These are phyloP conservation scores for Scheffersomyces parashehatae DNA, from an alignment of 1,139 yeast species.

Conservation along the genomic window DNA sequence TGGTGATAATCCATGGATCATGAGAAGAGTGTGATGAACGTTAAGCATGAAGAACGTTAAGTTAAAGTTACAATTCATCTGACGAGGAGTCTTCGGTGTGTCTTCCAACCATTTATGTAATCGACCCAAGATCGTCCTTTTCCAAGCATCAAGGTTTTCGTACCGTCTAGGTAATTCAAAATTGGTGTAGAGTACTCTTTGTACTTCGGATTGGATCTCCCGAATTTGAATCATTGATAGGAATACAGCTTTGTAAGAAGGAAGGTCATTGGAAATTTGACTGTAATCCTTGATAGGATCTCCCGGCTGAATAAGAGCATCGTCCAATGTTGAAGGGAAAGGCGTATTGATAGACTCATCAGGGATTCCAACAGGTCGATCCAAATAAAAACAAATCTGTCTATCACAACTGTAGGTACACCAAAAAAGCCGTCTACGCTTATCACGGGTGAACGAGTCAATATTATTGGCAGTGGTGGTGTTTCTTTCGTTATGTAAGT, in stretches of 20 bases:
- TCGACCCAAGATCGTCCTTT: conserved; percentile 46
- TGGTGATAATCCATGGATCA: conserved; percentile 78
- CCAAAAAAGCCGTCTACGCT: conserved; percentile 83
- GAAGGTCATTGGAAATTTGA: background rate
- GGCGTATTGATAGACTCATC: conserved; percentile 65
- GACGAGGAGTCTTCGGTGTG: conserved; percentile 56
- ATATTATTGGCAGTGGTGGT: conserved; percentile 20
- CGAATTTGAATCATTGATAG: conserved; percentile 67
- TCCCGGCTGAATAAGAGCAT: conserved; percentile 52
- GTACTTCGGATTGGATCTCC: conserved; percentile 75
- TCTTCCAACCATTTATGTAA: conserved; percentile 62
- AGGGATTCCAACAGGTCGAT: conserved; percentile 74
- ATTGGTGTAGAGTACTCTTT: conserved; percentile 67
- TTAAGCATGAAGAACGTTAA: conserved; percentile 69
- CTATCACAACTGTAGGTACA: conserved; percentile 84
- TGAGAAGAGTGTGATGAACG: conserved; percentile 71
- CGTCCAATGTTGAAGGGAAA: conserved; percentile 76
- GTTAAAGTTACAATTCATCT: conserved; percentile 77
- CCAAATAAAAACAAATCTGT: conserved; percentile 70
- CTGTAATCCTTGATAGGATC: conserved; percentile 9
- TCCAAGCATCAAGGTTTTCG: conserved; percentile 60
- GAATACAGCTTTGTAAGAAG: conserved; percentile 64
- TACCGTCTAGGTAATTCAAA: conserved; percentile 69
- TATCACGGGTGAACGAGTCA: conserved; percentile 62
- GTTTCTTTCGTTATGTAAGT: conserved; percentile 54